Evolutionary conservation across 148 eudicot species (phyloP), one percentile per base, ranked within the genome.

Genomic region (Fagopyrum homotropicum): DNA sequence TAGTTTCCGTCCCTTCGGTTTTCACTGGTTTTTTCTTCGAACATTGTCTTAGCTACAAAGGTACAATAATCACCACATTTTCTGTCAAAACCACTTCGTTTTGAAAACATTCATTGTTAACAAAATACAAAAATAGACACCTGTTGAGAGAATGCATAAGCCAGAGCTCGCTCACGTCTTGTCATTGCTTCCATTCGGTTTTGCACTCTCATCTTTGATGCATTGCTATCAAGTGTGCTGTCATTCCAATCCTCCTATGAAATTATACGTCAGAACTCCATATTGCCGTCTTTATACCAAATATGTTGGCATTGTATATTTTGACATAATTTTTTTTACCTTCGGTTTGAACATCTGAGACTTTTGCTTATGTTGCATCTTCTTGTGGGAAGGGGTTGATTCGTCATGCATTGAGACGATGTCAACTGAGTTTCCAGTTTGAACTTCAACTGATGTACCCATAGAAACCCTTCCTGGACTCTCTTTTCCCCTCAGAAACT

Each of bases 91-190:
- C 46, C 47, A 35, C 43, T 5, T 40, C 45, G 43, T 46, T 35
- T 47, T 22, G 45, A 47, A 68, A 30, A 40, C 11, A 49, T 40
- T 14, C n/a, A 30, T 66, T 4, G 2, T 10, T 1, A 19, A 52
- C 15, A 26, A 66, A 66, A 35, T 40, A 40, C 40, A 66, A 46
- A 66, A 35, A 35, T 35, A 6, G 8, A 15, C 82, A 91, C 97
- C 91, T 92, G 97, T 79, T 92, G 97, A 49, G 95, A 87, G 76
- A 92, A 92, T 40, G 97, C 97, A 81, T 92, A 92, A 29, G 95
- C 95, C 19, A 92, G 84, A 29, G 97, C 97, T 72, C 91, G 87
- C 77, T 92, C 97, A 43, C 97, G 92, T 82, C 97, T 85, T 6
- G 97, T 90, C 75, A 88, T 89, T 72, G 97, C 97, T 79, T 92